phyloP scores from a whole-genome alignment of 768 basidiomycete genomes.

The Brasilioporus rufonigricans region DNA sequence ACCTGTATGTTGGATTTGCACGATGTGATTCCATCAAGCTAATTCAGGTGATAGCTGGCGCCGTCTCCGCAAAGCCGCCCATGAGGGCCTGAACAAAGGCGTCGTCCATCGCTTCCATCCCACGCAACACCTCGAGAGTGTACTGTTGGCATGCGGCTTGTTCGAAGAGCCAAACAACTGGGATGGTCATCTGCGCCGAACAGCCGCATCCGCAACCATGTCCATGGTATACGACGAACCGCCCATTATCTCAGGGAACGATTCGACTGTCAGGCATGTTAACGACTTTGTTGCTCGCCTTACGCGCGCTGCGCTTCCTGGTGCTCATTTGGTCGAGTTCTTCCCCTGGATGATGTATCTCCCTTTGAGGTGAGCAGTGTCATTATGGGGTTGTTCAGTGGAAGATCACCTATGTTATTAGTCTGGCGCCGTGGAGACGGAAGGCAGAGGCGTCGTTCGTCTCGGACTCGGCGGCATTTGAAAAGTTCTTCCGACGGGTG shows the following conservation, averaged over 20 bases:
- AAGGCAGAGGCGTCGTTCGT: not conserved
- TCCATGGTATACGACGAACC: conserved; percentile 24
- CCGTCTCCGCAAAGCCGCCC: conserved; percentile 9
- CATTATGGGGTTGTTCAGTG: too few relatives aligned
- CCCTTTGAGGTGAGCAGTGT: too few relatives aligned
- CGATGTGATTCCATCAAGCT: too few relatives aligned
- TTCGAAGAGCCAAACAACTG: conserved; percentile 28
- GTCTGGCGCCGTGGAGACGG: too few relatives aligned
- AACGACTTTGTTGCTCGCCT: conserved; percentile 21
- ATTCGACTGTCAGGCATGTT: conserved; percentile 7
- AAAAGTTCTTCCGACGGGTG: not conserved
- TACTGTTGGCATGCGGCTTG: conserved; percentile 18
- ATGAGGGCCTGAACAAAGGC: too few relatives aligned
- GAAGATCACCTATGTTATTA: too few relatives aligned
- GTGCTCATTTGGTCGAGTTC: too few relatives aligned
- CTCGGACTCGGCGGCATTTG: not conserved
- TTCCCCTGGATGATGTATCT: too few relatives aligned
- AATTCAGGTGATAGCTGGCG: conserved; percentile 6
- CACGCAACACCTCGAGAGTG: conserved; percentile 3
- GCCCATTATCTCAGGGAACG: conserved; percentile 8
- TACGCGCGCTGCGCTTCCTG: too few relatives aligned
- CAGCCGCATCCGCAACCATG: conserved; percentile 29
- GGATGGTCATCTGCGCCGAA: too few relatives aligned
- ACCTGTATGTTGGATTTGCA: too few relatives aligned
- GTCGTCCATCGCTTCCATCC: conserved; percentile 1